Base-by-base conservation (phyloP, 306 rosid species). In the Malus sylvestris region DNA sequence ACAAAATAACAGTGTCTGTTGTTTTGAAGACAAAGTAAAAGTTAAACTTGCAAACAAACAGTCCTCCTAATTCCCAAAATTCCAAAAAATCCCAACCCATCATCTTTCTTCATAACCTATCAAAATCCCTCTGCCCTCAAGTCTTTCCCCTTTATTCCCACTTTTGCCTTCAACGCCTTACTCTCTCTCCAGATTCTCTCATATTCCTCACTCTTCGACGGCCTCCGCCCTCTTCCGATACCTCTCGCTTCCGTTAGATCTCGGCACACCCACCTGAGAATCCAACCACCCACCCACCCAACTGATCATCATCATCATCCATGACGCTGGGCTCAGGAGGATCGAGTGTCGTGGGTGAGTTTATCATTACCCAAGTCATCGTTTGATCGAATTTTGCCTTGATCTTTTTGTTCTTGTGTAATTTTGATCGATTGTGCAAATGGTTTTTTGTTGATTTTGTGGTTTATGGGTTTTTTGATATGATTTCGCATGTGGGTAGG, bases 311-410 rank as follows among this genome's bases (percentile, higher is more conserved):
- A 72, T 67, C 70, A 49, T 67, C 78, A 84, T 83, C 98, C 83
- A 95, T 95, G 98, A 95, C 98, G 95, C 97, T 95, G 61, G 98
- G 98, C 84, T 90, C 96, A 38, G 97, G 88, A 73, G 97, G 96
- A 86, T 95, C 98, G 84, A 82, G 97, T 89, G 97, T 92, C 75
- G 99, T 95, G 82, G 99, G 99, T 95, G 78, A 87, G 96, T 81
- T 32, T 70, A 78, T 13, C 42, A 23, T 20, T 23, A 46, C 78
- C 76, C 22, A 27, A 70, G 30, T 18, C 25, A 49, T 75, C 49
- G 64, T 70, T 7, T 58, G 11, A 22, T 55, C 44, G 6, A 14
- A 29, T 35, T 32, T 42, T 10, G 25, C 42, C 23, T 70, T 82
- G 83, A 71, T 42, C 35, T 52, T 65, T 49, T 25, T 70, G 18